A percentile compares a stretch with the other conserved stretches of the same genome.
phyloP scores from a whole-genome alignment of 345 rosid genomes.

The Brassica cretica region DNA sequence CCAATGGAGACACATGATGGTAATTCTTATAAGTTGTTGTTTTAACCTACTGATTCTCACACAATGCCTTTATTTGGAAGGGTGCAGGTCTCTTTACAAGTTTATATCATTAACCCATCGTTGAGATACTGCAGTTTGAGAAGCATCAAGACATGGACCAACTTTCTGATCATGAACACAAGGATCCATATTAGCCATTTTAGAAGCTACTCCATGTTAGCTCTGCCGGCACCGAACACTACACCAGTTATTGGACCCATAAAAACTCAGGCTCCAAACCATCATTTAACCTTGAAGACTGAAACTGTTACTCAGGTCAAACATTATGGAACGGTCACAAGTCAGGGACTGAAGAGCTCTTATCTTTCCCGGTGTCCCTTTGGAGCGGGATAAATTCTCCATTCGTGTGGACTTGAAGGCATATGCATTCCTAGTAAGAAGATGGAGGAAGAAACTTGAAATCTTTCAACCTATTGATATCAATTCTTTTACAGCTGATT shows the following conservation, averaged over 20 bases:
- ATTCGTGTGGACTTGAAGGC: no score
- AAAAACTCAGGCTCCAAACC: conserved; percentile 74
- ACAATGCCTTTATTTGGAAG: conserved; percentile 73
- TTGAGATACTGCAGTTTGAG: no score
- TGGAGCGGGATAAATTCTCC: no score
- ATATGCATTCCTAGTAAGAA: no score
- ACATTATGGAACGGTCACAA: conserved; percentile 42
- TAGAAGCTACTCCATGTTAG: conserved; percentile 91
- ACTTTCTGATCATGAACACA: no score
- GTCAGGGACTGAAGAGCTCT: conserved; percentile 61
- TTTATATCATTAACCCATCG: no score
- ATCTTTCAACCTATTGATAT: no score
- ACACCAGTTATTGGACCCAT: conserved; percentile 53
- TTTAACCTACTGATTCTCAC: conserved; percentile 48
- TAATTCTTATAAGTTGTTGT: conserved; percentile 4
- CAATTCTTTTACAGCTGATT: no score
- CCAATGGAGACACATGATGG: conserved; percentile 76
- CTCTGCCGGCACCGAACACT: conserved; percentile 70
- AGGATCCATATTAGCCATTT: no score
- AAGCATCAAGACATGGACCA: no score
- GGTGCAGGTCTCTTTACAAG: conserved; percentile 92
- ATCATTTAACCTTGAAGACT: conserved; percentile 71
- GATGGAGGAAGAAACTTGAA: no score
- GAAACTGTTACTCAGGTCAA: conserved; percentile 65
- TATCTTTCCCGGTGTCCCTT: no score